Evolutionary conservation across 2,329 filamentous ascomycete genomes (phyloP).

Genomic region (Phoma herbarum): DNA sequence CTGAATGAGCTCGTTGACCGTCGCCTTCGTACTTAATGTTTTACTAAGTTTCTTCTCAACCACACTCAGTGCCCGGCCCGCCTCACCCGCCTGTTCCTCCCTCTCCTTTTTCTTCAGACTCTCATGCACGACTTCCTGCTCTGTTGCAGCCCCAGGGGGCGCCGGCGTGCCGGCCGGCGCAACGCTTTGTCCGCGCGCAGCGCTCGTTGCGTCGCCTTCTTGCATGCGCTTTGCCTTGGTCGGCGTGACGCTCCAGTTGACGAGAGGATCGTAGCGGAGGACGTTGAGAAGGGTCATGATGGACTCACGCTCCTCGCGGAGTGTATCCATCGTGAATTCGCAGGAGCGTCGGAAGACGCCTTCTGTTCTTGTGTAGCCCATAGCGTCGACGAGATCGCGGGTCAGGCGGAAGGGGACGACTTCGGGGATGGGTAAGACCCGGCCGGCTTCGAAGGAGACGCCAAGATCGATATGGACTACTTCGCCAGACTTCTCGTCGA

Average conservation of each 20-base stretch:
- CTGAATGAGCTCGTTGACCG: conserved; percentile 96
- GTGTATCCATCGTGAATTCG: conserved; percentile 93
- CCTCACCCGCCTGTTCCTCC: conserved; percentile 75
- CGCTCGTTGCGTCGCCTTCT: conserved; percentile 64
- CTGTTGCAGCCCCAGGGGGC: conserved; percentile 29
- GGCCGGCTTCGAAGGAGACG: conserved; percentile 95
- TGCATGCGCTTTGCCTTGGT: conserved; percentile 72
- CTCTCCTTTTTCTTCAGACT: conserved; percentile 55
- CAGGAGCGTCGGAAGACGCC: conserved; percentile 98
- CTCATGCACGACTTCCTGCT: conserved; percentile 41
- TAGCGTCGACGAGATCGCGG: conserved; percentile 92
- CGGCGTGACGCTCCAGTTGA: conserved; percentile 90
- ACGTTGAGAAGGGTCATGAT: conserved; percentile 99
- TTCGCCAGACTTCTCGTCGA: conserved; percentile 89
- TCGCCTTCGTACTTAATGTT: conserved; percentile 91
- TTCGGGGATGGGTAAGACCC: conserved; percentile 93
- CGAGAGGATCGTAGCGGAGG: conserved; percentile 94
- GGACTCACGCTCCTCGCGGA: conserved; percentile 93
- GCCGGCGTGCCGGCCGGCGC: conserved; percentile 43
- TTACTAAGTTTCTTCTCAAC: conserved; percentile 97
- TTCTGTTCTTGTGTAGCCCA: conserved; percentile 94
- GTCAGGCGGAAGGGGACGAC: conserved; percentile 95
- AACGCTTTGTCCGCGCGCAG: conserved; percentile 43
- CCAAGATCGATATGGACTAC: conserved; percentile 97
- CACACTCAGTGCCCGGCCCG: conserved; percentile 88